phyloP scores from a whole-genome alignment of 1,139 yeast genomes.

The Oligophagozyma castellii region DNA sequence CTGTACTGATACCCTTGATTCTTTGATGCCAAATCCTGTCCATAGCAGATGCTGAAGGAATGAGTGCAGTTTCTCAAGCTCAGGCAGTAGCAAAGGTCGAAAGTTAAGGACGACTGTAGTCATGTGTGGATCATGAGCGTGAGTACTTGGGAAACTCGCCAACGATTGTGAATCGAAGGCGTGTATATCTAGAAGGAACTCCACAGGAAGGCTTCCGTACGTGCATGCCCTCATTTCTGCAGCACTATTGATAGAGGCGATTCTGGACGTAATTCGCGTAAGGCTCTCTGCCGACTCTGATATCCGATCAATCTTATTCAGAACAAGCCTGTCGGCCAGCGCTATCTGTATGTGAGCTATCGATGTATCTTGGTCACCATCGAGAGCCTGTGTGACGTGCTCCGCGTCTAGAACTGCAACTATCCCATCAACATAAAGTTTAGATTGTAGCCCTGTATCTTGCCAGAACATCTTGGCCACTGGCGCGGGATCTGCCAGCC shows the following conservation, averaged over 20 bases:
- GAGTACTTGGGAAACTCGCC: constrained; percentile 7
- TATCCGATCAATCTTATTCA: constrained; percentile 62
- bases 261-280: constrained; percentile 24
- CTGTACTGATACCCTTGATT: constrained; percentile 32
- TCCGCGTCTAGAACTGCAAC: constrained; percentile 80
- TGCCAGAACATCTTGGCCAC: constrained; percentile 96
- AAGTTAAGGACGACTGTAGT: constrained; percentile 19
- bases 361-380: constrained; percentile 53
- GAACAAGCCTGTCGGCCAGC: constrained; percentile 64
- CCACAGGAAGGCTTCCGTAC: constrained; percentile 57
- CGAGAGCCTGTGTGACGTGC: constrained; percentile 51
- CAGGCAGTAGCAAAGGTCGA: too few relatives aligned
- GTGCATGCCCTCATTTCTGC: constrained; percentile 58
- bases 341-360: constrained; percentile 88
- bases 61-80: too few relatives aligned
- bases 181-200: constrained; percentile 57
- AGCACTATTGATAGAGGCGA: constrained; percentile 48
- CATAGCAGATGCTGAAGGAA: constrained; percentile 21
- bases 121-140: constrained; percentile 43
- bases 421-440: constrained; percentile 83
- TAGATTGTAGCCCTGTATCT: constrained; percentile 75
- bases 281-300: constrained; percentile 21
- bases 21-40: constrained; percentile 20
- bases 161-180: constrained; percentile 50
- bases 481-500: constrained; percentile 97